phyloP scores from a whole-genome alignment of 129 eudicot species.

The Gnaphalium uliginosum region DNA sequence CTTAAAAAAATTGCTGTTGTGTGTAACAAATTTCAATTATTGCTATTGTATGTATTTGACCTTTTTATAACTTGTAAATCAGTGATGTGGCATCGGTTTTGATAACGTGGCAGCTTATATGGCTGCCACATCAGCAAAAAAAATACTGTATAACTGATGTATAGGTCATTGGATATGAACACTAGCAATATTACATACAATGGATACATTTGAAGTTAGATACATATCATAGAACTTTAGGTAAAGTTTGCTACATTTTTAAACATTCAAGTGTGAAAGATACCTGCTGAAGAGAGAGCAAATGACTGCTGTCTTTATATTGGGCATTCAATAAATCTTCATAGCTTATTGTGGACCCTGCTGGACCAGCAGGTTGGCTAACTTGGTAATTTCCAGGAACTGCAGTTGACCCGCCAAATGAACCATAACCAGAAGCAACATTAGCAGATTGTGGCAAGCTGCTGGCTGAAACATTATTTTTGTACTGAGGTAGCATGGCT shows the following conservation, averaged over 20 bases:
- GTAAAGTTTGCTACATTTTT: background rate
- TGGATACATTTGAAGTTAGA: background rate
- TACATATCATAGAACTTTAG: background rate
- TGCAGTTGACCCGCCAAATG: constrained; percentile 59
- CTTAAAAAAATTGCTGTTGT: background rate
- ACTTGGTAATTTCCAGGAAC: constrained; percentile 70
- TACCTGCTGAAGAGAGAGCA: constrained; percentile 95
- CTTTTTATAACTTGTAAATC: background rate
- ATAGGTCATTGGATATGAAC: background rate
- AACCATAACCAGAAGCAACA: constrained; percentile 74
- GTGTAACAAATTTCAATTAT: background rate
- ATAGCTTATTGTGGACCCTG: constrained; percentile 62
- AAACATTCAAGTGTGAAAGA: background rate
- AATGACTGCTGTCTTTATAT: constrained; percentile 76
- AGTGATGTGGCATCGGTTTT: background rate
- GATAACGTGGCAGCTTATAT: background rate
- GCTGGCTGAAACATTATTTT: constrained; percentile 62
- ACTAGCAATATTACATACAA: too few relatives aligned
- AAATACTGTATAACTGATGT: background rate
- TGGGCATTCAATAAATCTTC: constrained; percentile 83
- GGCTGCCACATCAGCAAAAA: background rate
- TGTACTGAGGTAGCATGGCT: constrained; percentile 72
- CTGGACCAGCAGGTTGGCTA: constrained; percentile 71
- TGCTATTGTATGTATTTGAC: background rate
- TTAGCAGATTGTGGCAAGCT: constrained; percentile 80